A percentile compares a stretch with the other conserved stretches of the same genome.
phyloP scores from a whole-genome alignment of 352 stramenopile species.

The Phytophthora vignae region DNA sequence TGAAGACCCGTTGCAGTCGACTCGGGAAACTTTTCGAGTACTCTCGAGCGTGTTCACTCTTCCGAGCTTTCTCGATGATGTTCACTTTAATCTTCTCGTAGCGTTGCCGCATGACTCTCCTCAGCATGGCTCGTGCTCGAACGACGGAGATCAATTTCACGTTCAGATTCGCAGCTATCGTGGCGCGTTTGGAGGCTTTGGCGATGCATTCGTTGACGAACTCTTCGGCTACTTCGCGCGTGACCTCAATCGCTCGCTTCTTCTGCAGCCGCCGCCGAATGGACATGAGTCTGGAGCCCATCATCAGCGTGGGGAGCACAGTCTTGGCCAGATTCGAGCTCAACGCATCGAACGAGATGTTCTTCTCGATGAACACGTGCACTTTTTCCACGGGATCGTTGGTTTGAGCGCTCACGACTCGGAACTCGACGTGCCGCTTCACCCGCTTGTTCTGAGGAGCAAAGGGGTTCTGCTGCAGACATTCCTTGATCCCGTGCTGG shows the following conservation, averaged over 20 bases:
- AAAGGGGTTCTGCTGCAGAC: constrained; percentile 72
- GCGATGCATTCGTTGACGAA: constrained; percentile 50
- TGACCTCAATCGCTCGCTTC: constrained; percentile 52
- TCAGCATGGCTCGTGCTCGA: constrained; percentile 53
- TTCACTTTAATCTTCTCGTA: constrained; percentile 50
- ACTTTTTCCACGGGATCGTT: constrained; percentile 53
- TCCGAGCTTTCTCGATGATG: constrained; percentile 57
- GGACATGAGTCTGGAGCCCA: constrained; percentile 68
- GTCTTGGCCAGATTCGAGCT: constrained; percentile 63
- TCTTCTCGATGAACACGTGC: constrained; percentile 71
- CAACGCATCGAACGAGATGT: constrained; percentile 47
- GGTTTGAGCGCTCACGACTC: constrained; percentile 60
- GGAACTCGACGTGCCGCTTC: constrained; percentile 60
- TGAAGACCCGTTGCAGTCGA: constrained; percentile 56
- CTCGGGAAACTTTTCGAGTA: constrained; percentile 60
- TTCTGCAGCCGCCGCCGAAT: constrained; percentile 67
- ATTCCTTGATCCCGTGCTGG: constrained; percentile 71
- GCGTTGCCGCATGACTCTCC: constrained; percentile 52
- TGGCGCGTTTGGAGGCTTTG: constrained; percentile 41
- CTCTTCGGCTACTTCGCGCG: constrained; percentile 22
- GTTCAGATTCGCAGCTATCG: constrained; percentile 47
- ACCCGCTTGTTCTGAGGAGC: constrained; percentile 47
- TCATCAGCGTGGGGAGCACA: constrained; percentile 69
- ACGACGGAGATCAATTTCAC: constrained; percentile 57
- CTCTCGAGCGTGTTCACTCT: constrained; percentile 65